Evolutionary conservation across 1,284 basidiomycete species (phyloP).

Genomic region (Xanthoconium separans): DNA sequence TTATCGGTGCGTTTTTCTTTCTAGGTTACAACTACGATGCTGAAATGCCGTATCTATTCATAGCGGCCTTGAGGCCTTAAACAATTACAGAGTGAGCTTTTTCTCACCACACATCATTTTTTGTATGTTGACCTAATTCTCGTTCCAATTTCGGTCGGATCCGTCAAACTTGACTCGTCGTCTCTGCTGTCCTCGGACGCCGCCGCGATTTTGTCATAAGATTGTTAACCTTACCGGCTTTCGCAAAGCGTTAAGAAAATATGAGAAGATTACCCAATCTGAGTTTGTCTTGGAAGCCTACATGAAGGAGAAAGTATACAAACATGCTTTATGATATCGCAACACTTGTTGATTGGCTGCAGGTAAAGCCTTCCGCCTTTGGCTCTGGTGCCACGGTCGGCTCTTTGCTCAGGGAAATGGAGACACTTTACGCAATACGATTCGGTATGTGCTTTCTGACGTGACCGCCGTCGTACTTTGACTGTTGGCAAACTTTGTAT

Average conservation of each 20-base stretch:
- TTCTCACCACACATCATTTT: background rate
- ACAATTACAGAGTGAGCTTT: constrained; percentile 78
- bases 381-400: constrained; percentile 63
- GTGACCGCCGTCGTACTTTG: background rate
- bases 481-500: background rate
- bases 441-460: constrained; percentile 57
- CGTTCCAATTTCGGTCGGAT: background rate
- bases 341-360: background rate
- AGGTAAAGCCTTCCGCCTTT: constrained; percentile 66
- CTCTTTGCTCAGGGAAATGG: constrained; percentile 70
- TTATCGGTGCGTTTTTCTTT: constrained; percentile 58
- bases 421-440: constrained; percentile 67
- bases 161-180: background rate
- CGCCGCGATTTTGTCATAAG: constrained; percentile 36
- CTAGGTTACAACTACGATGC: constrained; percentile 2
- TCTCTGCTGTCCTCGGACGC: background rate
- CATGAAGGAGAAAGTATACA: constrained; percentile 67
- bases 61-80: constrained; percentile 75
- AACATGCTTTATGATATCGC: background rate
- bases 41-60: constrained; percentile 12
- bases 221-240: constrained; percentile 90
- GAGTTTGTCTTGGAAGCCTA: constrained; percentile 64
- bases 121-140: constrained; percentile 9
- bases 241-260: constrained; percentile 91
- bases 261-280: constrained; percentile 82